A percentile compares a stretch with the other conserved stretches of the same genome.
Evolutionary conservation across 305 asterid genomes (phyloP).

Genomic region (Salvia sclarea): DNA sequence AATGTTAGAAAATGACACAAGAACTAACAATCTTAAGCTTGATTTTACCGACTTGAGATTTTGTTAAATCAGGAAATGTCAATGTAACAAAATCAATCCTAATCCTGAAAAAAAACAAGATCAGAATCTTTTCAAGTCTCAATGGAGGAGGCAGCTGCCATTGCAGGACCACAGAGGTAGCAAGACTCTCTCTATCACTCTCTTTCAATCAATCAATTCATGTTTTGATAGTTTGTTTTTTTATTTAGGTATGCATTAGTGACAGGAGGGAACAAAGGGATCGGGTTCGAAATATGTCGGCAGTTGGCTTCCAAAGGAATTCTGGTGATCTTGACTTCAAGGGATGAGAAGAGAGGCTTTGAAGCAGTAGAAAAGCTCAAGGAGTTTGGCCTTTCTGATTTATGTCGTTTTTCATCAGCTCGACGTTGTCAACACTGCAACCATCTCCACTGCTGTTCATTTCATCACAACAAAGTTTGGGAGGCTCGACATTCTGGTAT

Average conservation of each 20-base stretch:
- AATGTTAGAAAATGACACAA: no score
- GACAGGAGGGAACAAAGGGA: conserved; percentile 59
- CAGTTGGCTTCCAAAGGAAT: conserved; percentile 49
- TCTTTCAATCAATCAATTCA: no score
- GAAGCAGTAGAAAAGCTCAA: conserved; percentile 45
- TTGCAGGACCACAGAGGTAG: background rate
- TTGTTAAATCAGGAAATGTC: no score
- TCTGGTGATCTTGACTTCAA: conserved; percentile 46
- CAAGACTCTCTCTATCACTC: background rate
- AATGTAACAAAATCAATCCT: no score
- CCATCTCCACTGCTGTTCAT: conserved; percentile 40
- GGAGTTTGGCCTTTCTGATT: conserved; percentile 22
- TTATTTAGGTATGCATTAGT: conserved; percentile 53
- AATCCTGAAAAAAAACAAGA: no score
- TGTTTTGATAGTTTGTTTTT: background rate
- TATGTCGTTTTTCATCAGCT: conserved; percentile 52
- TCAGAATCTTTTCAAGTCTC: no score
- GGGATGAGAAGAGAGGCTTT: conserved; percentile 50
- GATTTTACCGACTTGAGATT: no score
- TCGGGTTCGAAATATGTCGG: conserved; percentile 53
- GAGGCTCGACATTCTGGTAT: conserved; percentile 68
- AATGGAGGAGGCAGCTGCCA: background rate
- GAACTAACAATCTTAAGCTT: no score
- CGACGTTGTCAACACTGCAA: conserved; percentile 43
- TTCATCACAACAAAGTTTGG: conserved; percentile 43